Conservation (phyloP, 2,329 filamentous ascomycete genomes). For the Arthrobotrys megalospora region DNA sequence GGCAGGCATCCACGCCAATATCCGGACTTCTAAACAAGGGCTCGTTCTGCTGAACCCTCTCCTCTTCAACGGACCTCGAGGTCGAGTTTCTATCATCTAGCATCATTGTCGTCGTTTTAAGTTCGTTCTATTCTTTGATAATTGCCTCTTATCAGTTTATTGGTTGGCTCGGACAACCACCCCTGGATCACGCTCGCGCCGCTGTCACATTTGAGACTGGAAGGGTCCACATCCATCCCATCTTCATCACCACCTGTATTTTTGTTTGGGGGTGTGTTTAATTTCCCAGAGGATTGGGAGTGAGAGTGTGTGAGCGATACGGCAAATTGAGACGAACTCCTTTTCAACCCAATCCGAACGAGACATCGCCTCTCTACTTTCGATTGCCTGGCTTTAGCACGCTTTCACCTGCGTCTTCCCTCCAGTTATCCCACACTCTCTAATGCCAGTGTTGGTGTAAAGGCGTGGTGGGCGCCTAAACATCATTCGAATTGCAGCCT, state of each 20-base stretch:
- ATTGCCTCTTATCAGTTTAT: conserved; percentile 54
- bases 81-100: conserved; percentile 49
- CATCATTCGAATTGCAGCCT: conserved; percentile 61
- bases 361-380: conserved; percentile 44
- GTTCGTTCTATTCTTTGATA: conserved; percentile 49
- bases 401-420: conserved; percentile 47
- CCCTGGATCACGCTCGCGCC: conserved; percentile 57
- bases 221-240: conserved; percentile 53
- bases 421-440: conserved; percentile 45
- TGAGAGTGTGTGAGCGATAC: conserved; percentile 48
- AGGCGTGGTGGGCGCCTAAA: conserved; percentile 61
- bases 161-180: conserved; percentile 58
- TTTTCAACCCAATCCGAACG: conserved; percentile 59
- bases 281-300: conserved; percentile 59
- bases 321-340: conserved; percentile 57
- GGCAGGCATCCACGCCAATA: conserved; percentile 61
- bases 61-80: conserved; percentile 33
- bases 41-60: conserved; percentile 44
- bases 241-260: conserved; percentile 49
- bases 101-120: conserved; percentile 42
- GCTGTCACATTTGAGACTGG: conserved; percentile 60
- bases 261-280: conserved; percentile 57
- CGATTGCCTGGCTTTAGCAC: conserved; percentile 35
- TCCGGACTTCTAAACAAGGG: conserved; percentile 55
- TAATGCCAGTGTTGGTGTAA: conserved; percentile 58